phyloP scores from a whole-genome alignment of 2,329 filamentous ascomycete genomes.

The Penicillium hesseltinei region DNA sequence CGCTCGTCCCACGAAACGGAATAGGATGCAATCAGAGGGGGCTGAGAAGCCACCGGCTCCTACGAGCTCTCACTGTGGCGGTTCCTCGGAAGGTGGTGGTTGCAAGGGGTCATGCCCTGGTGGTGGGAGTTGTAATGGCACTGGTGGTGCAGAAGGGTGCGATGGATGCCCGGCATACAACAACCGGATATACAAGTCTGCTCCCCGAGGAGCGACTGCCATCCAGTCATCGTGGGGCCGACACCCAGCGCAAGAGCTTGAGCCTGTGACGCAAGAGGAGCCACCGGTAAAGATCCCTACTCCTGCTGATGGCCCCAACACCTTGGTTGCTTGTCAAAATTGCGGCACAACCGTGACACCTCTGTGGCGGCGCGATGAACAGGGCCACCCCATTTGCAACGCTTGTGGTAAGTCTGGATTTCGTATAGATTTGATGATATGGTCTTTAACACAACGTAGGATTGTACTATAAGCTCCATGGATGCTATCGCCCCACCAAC shows the following conservation, averaged over 20 bases:
- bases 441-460: slow-evolving; percentile 52
- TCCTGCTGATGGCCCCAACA: slow-evolving; percentile 35
- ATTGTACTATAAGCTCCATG: slow-evolving; percentile 94
- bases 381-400: slow-evolving; percentile 96
- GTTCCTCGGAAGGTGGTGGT: slow-evolving; percentile 31
- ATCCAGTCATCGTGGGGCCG: slow-evolving; percentile 34
- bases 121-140: slow-evolving; percentile 92
- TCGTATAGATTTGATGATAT: background rate
- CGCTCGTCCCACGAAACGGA: slow-evolving; percentile 83
- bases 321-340: slow-evolving; percentile 92
- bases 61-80: slow-evolving; percentile 31
- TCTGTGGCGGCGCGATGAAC: slow-evolving; percentile 90
- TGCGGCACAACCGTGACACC: slow-evolving; percentile 96
- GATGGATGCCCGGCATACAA: slow-evolving; percentile 97
- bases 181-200: slow-evolving; percentile 87
- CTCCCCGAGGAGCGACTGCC: slow-evolving; percentile 49
- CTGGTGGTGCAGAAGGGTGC: slow-evolving; percentile 90
- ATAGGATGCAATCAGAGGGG: slow-evolving; percentile 53
- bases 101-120: slow-evolving; percentile 87
- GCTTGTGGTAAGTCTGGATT: slow-evolving; percentile 75
- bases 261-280: slow-evolving; percentile 27
- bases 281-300: slow-evolving; percentile 21
- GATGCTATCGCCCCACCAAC: slow-evolving; percentile 86
- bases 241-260: slow-evolving; percentile 30
- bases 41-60: slow-evolving; percentile 25